Conservation (phyloP, 768 basidiomycete species). For the Butyriboletus loyo region DNA sequence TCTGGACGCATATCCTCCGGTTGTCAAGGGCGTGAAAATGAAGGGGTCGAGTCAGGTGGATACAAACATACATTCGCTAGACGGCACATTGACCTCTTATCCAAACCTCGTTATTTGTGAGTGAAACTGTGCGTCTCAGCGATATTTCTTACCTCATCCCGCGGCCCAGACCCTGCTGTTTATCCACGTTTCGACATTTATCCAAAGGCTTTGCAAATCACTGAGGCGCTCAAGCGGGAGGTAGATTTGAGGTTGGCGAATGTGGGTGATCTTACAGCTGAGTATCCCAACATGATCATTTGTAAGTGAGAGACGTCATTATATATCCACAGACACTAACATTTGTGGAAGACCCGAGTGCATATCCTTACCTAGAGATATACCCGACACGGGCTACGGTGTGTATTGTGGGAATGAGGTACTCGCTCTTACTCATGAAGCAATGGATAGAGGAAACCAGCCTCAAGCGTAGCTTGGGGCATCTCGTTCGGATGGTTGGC, state of each 20-base stretch:
- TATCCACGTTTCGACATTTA: conserved; percentile 45
- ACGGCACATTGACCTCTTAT: neutral
- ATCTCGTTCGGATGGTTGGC: conserved; percentile 21
- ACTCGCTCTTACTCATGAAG: neutral
- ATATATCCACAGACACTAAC: conserved; percentile 6
- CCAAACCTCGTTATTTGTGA: conserved; percentile 20
- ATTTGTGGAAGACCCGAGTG: conserved; percentile 35
- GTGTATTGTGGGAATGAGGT: neutral
- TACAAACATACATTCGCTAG: neutral
- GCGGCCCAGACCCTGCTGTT: conserved; percentile 33
- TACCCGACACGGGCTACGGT: conserved; percentile 33
- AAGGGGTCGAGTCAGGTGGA: neutral
- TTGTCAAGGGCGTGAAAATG: neutral
- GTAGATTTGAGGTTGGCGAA: conserved; percentile 3
- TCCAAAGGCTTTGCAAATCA: conserved; percentile 30
- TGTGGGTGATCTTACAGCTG: conserved; percentile 1
- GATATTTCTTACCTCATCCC: neutral
- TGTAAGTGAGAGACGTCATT: conserved; percentile 21
- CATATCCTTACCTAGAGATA: conserved; percentile 41
- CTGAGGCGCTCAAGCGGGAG: conserved; percentile 50
- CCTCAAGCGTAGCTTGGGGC: conserved; percentile 10
- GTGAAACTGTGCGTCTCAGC: neutral
- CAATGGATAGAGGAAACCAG: conserved; percentile 3
- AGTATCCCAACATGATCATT: conserved; percentile 27
- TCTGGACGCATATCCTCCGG: conserved; percentile 39